These are phyloP conservation scores for Penicillium cosmopolitanum DNA, from an alignment of 495 filamentous ascomycete species.

Conservation along the genomic window DNA sequence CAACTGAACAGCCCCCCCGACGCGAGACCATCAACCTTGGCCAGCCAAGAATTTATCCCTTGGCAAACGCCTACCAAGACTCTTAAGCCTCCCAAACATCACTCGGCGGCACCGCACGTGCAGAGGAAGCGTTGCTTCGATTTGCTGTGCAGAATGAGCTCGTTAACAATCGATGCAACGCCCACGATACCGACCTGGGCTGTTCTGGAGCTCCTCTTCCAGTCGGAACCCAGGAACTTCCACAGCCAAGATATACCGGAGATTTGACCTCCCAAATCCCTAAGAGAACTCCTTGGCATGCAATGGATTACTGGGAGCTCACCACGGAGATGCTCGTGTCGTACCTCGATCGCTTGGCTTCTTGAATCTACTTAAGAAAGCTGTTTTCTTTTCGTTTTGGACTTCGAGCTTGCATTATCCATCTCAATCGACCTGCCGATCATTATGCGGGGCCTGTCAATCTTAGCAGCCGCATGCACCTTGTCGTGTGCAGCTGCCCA, in stretches of 20 bases:
- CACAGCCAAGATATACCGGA: slow-evolving; percentile 8
- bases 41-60: slow-evolving; percentile 2
- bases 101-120: slow-evolving; percentile 16
- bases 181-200: slow-evolving; percentile 4
- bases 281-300: slow-evolving; percentile 3
- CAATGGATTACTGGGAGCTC: background rate
- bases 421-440: slow-evolving; percentile 3
- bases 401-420: background rate
- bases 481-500: slow-evolving; percentile 49
- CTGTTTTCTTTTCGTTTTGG: background rate
- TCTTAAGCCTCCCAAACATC: slow-evolving; percentile 13
- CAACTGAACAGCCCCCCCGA: background rate
- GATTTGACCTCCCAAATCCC: slow-evolving; percentile 3
- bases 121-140: background rate
- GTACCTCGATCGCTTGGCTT: background rate
- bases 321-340: background rate
- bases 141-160: slow-evolving; percentile 4
- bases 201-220: background rate
- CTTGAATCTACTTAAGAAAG: background rate
- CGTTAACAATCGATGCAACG: background rate
- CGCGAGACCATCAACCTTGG: background rate
- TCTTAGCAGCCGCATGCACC: slow-evolving; percentile 27
- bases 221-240: background rate
- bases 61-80: slow-evolving; percentile 14
- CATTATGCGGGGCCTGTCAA: slow-evolving; percentile 30